Percentiles rank a stretch among this genome's conserved stretches.
Conservation (phyloP, 345 rosid genomes). For the Syzygium oleosum region DNA sequence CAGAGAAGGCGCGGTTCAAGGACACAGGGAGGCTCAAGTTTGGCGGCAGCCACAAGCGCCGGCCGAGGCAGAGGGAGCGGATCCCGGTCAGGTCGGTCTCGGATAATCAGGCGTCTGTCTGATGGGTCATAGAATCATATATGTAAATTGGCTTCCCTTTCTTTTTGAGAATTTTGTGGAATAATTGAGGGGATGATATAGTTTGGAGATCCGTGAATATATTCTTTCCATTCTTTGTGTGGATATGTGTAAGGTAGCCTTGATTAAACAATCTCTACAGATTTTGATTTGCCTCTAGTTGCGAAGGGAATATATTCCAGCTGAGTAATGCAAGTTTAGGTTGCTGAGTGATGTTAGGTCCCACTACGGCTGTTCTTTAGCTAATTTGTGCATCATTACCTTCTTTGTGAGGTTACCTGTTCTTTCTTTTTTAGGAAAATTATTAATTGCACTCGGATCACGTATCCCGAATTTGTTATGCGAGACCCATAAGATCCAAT, state of each 20-base stretch:
- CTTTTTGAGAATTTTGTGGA: background rate
- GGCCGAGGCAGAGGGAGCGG: background rate
- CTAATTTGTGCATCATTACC: background rate
- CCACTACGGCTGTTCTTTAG: background rate
- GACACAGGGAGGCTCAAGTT: constrained; percentile 70
- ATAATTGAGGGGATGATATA: background rate
- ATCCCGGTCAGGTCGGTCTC: background rate
- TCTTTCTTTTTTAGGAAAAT: background rate
- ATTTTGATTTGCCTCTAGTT: background rate
- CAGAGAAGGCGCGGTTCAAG: constrained; percentile 40
- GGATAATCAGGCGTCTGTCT: background rate
- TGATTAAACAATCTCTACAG: background rate
- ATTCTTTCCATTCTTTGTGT: background rate
- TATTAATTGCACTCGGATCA: background rate
- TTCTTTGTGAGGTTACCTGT: background rate
- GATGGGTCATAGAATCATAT: background rate
- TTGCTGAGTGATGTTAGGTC: background rate
- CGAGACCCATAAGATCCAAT: background rate
- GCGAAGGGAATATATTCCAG: background rate
- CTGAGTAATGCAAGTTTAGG: background rate
- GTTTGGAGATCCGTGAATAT: background rate
- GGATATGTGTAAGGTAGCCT: background rate
- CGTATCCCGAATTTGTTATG: background rate
- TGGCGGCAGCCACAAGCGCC: constrained; percentile 29
- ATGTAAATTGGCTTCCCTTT: background rate